Base-by-base conservation (phyloP, 1,284 basidiomycete genomes). In the Cutaneotrichosporon mucoides region DNA sequence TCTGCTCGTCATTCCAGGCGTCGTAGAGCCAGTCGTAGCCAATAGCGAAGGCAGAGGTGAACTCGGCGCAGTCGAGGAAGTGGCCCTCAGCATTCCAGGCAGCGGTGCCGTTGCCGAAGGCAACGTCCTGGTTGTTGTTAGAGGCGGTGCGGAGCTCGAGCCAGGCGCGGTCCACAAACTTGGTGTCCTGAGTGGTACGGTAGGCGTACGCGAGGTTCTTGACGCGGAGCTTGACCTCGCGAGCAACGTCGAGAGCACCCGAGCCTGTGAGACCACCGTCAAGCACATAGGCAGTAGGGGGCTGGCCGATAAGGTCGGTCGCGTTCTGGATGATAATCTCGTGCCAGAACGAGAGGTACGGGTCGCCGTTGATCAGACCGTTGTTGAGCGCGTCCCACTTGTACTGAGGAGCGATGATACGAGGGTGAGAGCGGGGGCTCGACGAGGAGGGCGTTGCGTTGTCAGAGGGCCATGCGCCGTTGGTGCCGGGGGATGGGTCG, bases 1-100 rank as follows among this genome's bases (percentile, higher is more conserved):
- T 87, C 79, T 96, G 90, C 5, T 85, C 82, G 38, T 82, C 76
- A 6, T 84, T 85, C 90, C 90, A 96, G 59, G 84, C 82, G 60
- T 95, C 88, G 78, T 96, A 88, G 56, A 99, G 79, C 84, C 84
- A 99, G 77, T 99, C 96, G 73, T 98, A 99, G 2, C 87, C 96
- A 67, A 96, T 89, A 40, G 84, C 93, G 71, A 86, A 96, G 1
- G 88, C 92, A 40, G 87, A 85, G 35, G 86, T 87, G 71, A 97
- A 84, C 77, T 99, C 96, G 16, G 87, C 95, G 7, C 87, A 82
- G 76, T 99, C 96, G 59, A 99, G 88, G 85, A 98, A 99, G 80
- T 99, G 96, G 44, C 46, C 56, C 3, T 59, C 66, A 3, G 87
- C 82, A 79, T 96, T 95, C 92, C 93, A 97, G 69, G 71, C 65